phyloP scores from a whole-genome alignment of 768 basidiomycete genomes.

The Tricholoma bakamatsutake region DNA sequence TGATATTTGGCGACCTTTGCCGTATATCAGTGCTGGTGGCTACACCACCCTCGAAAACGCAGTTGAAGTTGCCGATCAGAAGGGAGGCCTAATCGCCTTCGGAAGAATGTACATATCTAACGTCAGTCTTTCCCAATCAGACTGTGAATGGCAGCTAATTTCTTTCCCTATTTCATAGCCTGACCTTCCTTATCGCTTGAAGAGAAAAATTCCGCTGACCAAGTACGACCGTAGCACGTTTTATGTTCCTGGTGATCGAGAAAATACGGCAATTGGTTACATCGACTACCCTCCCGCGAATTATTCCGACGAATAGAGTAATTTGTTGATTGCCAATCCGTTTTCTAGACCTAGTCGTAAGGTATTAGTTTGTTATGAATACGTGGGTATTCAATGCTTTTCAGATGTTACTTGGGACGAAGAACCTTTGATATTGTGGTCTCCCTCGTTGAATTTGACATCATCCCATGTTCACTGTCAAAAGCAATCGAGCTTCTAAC shows the following conservation, averaged over 20 bases:
- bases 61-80: slow-evolving; percentile 24
- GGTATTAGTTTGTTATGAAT: too few species aligned
- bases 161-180: slow-evolving; percentile 22
- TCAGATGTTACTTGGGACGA: too few species aligned
- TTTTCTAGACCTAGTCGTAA: too few species aligned
- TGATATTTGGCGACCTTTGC: slow-evolving; percentile 2
- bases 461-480: too few species aligned
- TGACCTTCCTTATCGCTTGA: slow-evolving; percentile 29
- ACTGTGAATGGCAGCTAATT: background rate
- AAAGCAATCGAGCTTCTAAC: too few species aligned
- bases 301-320: too few species aligned
- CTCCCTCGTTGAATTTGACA: too few species aligned
- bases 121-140: slow-evolving; percentile 17
- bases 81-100: slow-evolving; percentile 25
- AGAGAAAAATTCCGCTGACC: slow-evolving; percentile 24
- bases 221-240: slow-evolving; percentile 26
- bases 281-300: slow-evolving; percentile 24
- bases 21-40: slow-evolving; percentile 30
- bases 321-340: too few species aligned
- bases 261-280: slow-evolving; percentile 20
- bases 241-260: slow-evolving; percentile 20
- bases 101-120: slow-evolving; percentile 28
- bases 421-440: too few species aligned
- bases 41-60: slow-evolving; percentile 26
- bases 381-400: too few species aligned